Percentiles rank a stretch among this genome's conserved stretches.
phyloP scores from a whole-genome alignment of 2,329 filamentous ascomycete genomes.

The Arthrobotrys megalospora region DNA sequence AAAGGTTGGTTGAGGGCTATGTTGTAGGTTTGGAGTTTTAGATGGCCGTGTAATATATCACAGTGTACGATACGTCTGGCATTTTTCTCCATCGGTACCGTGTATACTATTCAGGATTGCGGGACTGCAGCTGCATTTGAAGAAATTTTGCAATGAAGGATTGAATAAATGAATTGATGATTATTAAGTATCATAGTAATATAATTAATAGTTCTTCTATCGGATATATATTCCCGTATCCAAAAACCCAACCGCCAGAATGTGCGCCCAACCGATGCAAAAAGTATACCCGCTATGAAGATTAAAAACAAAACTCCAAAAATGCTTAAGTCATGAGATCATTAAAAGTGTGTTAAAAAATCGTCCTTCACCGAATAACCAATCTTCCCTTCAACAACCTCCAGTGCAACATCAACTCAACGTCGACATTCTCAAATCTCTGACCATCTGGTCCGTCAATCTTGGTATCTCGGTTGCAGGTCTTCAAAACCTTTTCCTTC shows the following conservation, averaged over 20 bases:
- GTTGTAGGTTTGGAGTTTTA: slow-evolving; percentile 27
- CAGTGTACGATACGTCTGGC: slow-evolving; percentile 41
- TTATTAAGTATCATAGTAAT: slow-evolving; percentile 13
- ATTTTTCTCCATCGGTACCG: not conserved
- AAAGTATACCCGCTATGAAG: slow-evolving; percentile 11
- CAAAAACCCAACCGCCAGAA: not conserved
- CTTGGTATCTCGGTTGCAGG: slow-evolving; percentile 34
- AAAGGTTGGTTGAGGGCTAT: slow-evolving; percentile 57
- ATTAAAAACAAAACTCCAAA: slow-evolving; percentile 8
- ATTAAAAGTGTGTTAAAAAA: slow-evolving; percentile 5
- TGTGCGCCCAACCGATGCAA: slow-evolving; percentile 12
- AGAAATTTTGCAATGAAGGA: not conserved
- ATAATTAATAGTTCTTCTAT: not conserved
- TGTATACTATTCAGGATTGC: not conserved
- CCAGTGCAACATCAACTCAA: slow-evolving; percentile 49
- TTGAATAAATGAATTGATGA: slow-evolving; percentile 18
- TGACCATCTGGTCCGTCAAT: slow-evolving; percentile 14
- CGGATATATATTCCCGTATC: not conserved
- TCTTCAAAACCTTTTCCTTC: slow-evolving; percentile 40
- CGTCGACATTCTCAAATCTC: slow-evolving; percentile 36
- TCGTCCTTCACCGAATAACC: slow-evolving; percentile 18
- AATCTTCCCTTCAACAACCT: slow-evolving; percentile 45
- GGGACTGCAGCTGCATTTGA: no score
- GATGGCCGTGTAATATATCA: slow-evolving; percentile 40
- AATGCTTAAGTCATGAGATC: slow-evolving; percentile 15